These are phyloP conservation scores for Tylopilus orsonianus DNA, from an alignment of 1,284 basidiomycete genomes.

Conservation along the genomic window DNA sequence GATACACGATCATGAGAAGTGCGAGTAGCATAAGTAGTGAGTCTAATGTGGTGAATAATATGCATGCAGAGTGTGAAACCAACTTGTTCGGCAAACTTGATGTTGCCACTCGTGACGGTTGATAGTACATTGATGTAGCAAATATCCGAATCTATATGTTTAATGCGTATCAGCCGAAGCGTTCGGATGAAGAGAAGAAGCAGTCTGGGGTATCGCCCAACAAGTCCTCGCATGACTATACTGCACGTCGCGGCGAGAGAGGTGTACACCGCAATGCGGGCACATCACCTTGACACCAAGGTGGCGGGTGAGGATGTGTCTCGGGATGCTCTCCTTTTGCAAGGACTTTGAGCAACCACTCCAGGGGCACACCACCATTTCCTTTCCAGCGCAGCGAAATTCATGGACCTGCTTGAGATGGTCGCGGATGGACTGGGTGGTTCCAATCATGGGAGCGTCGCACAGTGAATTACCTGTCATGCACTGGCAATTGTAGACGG, in stretches of 20 bases:
- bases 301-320: conserved; percentile 22
- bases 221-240: conserved; percentile 15
- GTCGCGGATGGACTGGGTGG: conserved; percentile 7
- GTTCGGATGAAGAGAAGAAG: neutral
- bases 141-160: neutral
- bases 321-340: conserved; percentile 20
- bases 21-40: no score
- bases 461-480: conserved; percentile 5
- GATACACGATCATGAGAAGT: no score
- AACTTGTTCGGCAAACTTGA: no score
- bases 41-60: no score
- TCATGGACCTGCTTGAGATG: conserved; percentile 17
- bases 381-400: conserved; percentile 12
- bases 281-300: conserved; percentile 14
- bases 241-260: conserved; percentile 26
- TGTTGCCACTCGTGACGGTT: no score
- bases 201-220: neutral
- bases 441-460: conserved; percentile 1
- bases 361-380: conserved; percentile 8
- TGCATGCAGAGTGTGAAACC: no score
- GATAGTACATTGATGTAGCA: neutral
- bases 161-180: neutral
- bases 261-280: conserved; percentile 1
- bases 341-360: conserved; percentile 2
- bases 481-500: conserved; percentile 7